These are phyloP conservation scores for Salix koriyanagi DNA, from an alignment of 345 rosid genomes.

Conservation along the genomic window DNA sequence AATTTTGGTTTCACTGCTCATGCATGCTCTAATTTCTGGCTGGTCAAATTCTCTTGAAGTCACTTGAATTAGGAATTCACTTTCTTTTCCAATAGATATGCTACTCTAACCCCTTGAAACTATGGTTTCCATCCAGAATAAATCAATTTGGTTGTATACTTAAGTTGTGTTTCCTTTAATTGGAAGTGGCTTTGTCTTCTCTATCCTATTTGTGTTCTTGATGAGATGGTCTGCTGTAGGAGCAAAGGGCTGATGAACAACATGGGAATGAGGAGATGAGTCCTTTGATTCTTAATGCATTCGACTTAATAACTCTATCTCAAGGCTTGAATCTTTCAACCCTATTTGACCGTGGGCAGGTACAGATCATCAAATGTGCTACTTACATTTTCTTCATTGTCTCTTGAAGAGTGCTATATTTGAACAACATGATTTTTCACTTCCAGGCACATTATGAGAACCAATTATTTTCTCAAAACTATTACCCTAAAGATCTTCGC, in stretches of 20 bases:
- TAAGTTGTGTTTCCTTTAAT: neutral
- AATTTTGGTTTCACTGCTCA: neutral
- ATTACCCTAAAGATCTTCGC: neutral
- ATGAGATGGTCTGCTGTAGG: conserved; percentile 39
- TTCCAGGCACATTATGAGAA: neutral
- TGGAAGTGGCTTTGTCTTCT: neutral
- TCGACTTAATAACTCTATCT: conserved; percentile 83
- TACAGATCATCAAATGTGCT: conserved; percentile 19
- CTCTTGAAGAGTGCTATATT: neutral
- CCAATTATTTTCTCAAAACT: neutral
- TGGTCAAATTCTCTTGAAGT: neutral
- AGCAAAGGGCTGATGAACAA: conserved; percentile 46
- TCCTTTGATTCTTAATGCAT: conserved; percentile 89
- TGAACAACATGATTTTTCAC: neutral
- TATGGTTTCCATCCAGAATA: neutral
- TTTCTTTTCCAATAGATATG: neutral
- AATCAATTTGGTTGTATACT: neutral
- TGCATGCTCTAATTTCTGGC: neutral
- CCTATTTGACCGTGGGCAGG: conserved; percentile 87
- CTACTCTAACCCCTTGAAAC: neutral
- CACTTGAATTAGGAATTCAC: neutral
- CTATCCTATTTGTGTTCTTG: conserved; percentile 8
- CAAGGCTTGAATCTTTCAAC: conserved; percentile 94
- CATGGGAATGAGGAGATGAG: conserved; percentile 51
- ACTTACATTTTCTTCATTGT: conserved; percentile 4